These are phyloP conservation scores for Lepidium aucheri DNA, from an alignment of 345 rosid genomes.

Conservation along the genomic window DNA sequence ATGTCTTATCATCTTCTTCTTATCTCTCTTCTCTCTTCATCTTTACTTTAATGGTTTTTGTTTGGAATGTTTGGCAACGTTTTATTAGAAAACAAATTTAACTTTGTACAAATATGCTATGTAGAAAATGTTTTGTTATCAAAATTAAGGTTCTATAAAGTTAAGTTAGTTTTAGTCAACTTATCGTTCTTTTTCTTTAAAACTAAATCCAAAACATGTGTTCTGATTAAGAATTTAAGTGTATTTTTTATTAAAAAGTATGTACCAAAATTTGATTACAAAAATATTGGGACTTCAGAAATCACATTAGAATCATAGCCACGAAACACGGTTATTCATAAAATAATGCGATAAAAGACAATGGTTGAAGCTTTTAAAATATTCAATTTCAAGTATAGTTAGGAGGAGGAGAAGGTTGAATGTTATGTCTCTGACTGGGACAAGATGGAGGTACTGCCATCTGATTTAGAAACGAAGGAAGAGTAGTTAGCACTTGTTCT, in stretches of 20 bases:
- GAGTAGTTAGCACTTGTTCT: background rate
- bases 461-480: background rate
- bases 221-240: too few relatives aligned
- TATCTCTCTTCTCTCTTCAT: background rate
- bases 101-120: background rate
- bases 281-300: too few relatives aligned
- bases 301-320: too few relatives aligned
- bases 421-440: background rate
- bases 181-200: too few relatives aligned
- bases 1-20: slow-evolving; percentile 3
- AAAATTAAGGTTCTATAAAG: background rate
- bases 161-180: too few relatives aligned
- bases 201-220: too few relatives aligned
- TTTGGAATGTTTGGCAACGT: background rate
- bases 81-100: background rate
- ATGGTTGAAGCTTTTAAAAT: too few relatives aligned
- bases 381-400: background rate
- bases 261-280: too few relatives aligned
- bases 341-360: background rate
- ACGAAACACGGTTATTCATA: background rate
- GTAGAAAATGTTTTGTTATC: background rate
- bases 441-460: background rate
- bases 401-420: background rate
- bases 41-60: background rate
- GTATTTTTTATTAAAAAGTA: too few relatives aligned